Base-by-base conservation (phyloP, 164 flowering plant species). In the Annona squamosa region DNA sequence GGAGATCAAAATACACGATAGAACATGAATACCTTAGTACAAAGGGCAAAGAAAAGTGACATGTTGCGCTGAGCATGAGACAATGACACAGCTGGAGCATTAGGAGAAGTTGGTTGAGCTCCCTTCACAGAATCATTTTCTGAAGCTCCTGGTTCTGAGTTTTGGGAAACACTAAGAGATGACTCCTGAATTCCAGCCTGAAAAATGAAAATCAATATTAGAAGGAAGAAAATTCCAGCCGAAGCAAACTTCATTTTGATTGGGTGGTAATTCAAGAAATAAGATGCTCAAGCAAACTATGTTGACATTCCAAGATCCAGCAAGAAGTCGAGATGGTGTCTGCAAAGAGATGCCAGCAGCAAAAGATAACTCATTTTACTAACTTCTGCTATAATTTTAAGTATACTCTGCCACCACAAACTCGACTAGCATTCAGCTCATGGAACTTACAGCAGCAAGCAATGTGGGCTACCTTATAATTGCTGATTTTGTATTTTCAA, bases 11-110 rank as follows among this genome's bases (percentile, higher is more conserved):
- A 42, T 44, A 19, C 42, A 63, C 46, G 16, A n/a, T 71, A 46
- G 10, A 45, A 68, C 44, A 72, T 4, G 66, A 78, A 43, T 26
- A 96, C 99, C 99, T 96, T 90, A 69, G 88, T 86, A 75, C 98
- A 93, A 73, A 96, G 81, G 73, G 99, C 93, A 84, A 96, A 96
- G 89, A 82, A 92, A 68, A 96, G 84, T 37, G 99, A 93, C 75
- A 88, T 86, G 59, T 73, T 81, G 64, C 88, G 80, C 74, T 91
- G 94, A 78, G 96, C 95, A 78, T 87, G 89, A 72, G 88, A 76
- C 72, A 84, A 64, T 47, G 90, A 81, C 69, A 87, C 46, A 13
- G 72, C 44, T 44, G 87, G 76, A 79, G 56, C 78, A 74, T 68
- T 79, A 62, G 78, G 81, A 18, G 59, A 63, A 56, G 65, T 72